phyloP scores from a whole-genome alignment of 179 eudicot species.

The Camellia oleifera region DNA sequence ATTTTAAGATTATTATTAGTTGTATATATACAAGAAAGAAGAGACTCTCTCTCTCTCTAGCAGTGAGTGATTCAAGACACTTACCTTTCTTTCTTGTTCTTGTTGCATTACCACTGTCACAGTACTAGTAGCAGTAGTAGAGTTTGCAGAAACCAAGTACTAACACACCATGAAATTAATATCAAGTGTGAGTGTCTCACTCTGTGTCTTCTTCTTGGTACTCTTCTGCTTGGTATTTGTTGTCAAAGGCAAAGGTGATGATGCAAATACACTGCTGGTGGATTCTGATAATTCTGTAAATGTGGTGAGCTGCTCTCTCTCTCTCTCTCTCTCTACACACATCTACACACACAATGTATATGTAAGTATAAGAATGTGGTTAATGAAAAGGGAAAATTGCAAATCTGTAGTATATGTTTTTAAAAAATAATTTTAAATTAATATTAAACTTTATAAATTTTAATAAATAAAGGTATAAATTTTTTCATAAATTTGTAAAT shows the following conservation, averaged over 20 bases:
- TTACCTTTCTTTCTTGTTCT: not conserved
- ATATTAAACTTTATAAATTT: no score
- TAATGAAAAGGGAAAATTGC: no score
- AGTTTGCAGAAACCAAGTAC: not conserved
- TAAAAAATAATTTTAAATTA: no score
- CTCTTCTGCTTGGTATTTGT: slow-evolving; percentile 6
- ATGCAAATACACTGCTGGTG: not conserved
- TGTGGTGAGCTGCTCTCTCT: slow-evolving; percentile 4
- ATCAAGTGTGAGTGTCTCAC: not conserved
- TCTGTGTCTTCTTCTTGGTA: not conserved
- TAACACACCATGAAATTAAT: not conserved
- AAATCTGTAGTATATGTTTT: no score
- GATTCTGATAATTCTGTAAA: not conserved
- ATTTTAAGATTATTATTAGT: not conserved
- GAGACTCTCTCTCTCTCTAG: not conserved
- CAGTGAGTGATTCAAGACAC: not conserved
- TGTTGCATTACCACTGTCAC: not conserved
- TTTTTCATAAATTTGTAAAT: no score
- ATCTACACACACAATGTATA: not conserved
- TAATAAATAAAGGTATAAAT: no score
- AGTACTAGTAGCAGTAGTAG: not conserved
- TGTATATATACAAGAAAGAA: not conserved
- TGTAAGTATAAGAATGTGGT: not conserved
- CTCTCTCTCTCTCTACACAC: not conserved
- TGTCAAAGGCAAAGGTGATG: not conserved